These are phyloP conservation scores for Pseudogymnoascus sp. DNA, from an alignment of 2,329 filamentous ascomycete genomes.

Conservation along the genomic window DNA sequence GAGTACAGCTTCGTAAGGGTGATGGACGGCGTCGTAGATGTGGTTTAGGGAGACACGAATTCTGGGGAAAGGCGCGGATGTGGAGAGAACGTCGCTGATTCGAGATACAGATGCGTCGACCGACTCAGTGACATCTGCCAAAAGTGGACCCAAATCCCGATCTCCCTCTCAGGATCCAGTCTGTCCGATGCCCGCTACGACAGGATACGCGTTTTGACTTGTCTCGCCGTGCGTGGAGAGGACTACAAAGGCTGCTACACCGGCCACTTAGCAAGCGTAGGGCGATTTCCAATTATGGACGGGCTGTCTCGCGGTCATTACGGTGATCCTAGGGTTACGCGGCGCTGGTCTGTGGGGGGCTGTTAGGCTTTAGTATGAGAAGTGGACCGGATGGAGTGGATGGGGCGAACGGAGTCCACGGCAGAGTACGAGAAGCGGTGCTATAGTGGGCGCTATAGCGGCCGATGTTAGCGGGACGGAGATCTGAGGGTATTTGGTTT, in stretches of 20 bases:
- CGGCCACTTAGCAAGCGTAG: neutral
- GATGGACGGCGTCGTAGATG: neutral
- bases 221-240: neutral
- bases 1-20: neutral
- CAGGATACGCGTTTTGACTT: neutral
- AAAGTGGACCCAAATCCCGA: neutral
- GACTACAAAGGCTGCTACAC: neutral
- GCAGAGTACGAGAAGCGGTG: neutral
- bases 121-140: constrained; percentile 3
- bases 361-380: neutral
- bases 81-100: neutral
- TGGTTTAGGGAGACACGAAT: neutral
- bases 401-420: neutral
- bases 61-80: neutral
- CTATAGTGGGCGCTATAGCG: neutral
- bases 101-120: neutral
- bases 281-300: neutral
- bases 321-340: neutral
- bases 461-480: neutral
- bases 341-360: neutral
- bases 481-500: constrained; percentile 7
- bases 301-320: constrained; percentile 5
- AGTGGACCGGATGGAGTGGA: neutral
- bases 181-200: neutral
- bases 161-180: neutral